Conservation (phyloP, 345 rosid species). For the Schrenkiella parvula region DNA sequence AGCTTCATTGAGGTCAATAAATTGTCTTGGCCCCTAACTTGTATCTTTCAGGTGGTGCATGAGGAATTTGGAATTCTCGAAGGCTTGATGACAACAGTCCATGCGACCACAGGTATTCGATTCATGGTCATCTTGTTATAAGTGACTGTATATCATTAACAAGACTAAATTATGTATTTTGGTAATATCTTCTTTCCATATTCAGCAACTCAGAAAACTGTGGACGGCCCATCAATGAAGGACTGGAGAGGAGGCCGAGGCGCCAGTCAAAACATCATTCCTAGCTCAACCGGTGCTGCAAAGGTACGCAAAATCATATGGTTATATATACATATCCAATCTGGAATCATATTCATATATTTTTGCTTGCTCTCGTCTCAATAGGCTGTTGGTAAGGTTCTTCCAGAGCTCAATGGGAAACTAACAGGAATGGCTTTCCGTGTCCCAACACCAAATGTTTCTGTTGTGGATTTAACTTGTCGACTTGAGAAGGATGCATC, state of each 20-base stretch:
- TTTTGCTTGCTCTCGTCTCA: background rate
- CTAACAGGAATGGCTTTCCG: constrained; percentile 99
- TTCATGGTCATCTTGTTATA: constrained; percentile 11
- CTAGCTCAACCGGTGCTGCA: constrained; percentile 98
- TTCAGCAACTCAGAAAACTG: constrained; percentile 93
- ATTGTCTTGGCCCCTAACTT: background rate
- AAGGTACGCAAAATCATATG: constrained; percentile 43
- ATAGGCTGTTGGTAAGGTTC: constrained; percentile 98
- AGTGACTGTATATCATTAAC: background rate
- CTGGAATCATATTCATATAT: background rate
- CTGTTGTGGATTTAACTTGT: constrained; percentile 95
- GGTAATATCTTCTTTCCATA: constrained; percentile 13
- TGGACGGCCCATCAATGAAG: constrained; percentile 95
- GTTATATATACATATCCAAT: background rate
- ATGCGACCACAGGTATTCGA: constrained; percentile 82
- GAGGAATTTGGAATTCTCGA: constrained; percentile 89
- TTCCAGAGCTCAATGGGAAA: constrained; percentile 91
- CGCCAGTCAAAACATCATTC: constrained; percentile 93
- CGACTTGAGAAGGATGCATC: constrained; percentile 90
- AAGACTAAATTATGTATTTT: background rate
- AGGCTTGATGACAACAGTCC: constrained; percentile 98
- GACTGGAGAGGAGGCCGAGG: constrained; percentile 99
- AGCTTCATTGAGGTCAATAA: background rate
- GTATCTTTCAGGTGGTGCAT: constrained; percentile 66
- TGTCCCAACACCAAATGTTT: constrained; percentile 90